Base-by-base conservation (phyloP, 2,329 filamentous ascomycete genomes). In the Exophiala calicioides region DNA sequence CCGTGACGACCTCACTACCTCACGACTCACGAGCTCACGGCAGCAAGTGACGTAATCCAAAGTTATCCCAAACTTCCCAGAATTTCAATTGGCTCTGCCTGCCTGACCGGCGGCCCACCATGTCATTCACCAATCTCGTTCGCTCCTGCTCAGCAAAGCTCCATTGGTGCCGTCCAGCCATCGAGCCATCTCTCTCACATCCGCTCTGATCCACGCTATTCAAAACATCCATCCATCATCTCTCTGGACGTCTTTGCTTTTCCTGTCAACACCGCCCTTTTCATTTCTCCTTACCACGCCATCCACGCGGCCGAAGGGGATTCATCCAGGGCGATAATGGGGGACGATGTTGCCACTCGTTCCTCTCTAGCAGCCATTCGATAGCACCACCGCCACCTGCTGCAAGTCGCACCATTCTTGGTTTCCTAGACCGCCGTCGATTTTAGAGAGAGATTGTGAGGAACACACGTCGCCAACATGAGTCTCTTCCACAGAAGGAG, bases 401-500 rank as follows among this genome's bases (percentile, higher is more conserved):
- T 39, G 32, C 18, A 23, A 32, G 26, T 29, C 35, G 32, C 18
- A 23, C 24, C 20, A 38, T 36, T 29, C 16, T 38, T 37, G n/a
- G n/a, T n/a, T n/a, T n/a, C n/a, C 34, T 18, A 7, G 8, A 37
- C 19, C 34, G 19, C 34, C 5, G 10, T 19, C 13, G 34, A 21
- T 37, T 37, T 8, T 37, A 18, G 34, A 21, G 8, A 7, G 24
- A 27, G 24, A n/a, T n/a, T n/a, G n/a, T n/a, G n/a, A n/a, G n/a
- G n/a, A n/a, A n/a, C n/a, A n/a, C n/a, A n/a, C 30, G 24, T 46
- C 44, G 52, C 41, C 37, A 53, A 34, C 46, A 52, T 57, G 49
- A 52, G 44, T 35, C 42, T 56, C 23, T 65, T 68, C 45, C 62
- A 65, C 41, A 37, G 55, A 31, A 64, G 62, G 50, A 64, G 59